These are phyloP conservation scores for Apiospora phragmitis DNA, from an alignment of 2,329 filamentous ascomycete genomes.

Conservation along the genomic window DNA sequence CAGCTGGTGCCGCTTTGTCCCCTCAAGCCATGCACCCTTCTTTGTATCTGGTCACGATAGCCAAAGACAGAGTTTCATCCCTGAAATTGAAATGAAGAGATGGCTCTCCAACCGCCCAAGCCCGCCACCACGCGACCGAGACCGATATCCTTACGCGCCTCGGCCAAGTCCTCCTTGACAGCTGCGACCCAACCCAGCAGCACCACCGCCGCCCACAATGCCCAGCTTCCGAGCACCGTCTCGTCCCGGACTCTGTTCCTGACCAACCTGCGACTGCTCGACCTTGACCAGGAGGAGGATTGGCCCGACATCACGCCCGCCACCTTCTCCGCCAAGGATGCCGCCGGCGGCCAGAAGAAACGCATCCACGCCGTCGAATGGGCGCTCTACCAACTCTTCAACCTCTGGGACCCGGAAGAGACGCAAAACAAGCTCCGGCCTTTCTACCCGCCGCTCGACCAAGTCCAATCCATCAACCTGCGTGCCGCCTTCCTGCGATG, in stretches of 20 bases:
- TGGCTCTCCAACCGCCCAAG: neutral
- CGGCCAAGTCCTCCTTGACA: neutral
- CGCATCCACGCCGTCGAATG: conserved; percentile 84
- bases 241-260: conserved; percentile 69
- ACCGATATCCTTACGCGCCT: neutral
- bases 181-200: neutral
- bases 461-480: conserved; percentile 87
- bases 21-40: neutral
- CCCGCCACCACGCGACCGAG: neutral
- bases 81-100: neutral
- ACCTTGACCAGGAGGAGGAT: conserved; percentile 73
- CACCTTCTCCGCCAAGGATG: conserved; percentile 69
- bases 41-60: neutral
- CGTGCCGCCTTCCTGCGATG: conserved; percentile 79
- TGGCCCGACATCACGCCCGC: conserved; percentile 76
- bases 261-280: conserved; percentile 79
- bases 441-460: conserved; percentile 88
- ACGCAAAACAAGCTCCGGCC: conserved; percentile 79
- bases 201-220: neutral
- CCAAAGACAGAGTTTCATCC: conserved; percentile 4
- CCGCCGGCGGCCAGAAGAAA: conserved; percentile 74
- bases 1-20: neutral
- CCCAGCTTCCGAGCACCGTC: neutral
- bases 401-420: conserved; percentile 77
- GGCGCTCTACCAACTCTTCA: conserved; percentile 85